A percentile compares a stretch with the other conserved stretches of the same genome.
These are phyloP conservation scores for Strobilomyces dryophilus DNA, from an alignment of 768 basidiomycete genomes.

Conservation along the genomic window DNA sequence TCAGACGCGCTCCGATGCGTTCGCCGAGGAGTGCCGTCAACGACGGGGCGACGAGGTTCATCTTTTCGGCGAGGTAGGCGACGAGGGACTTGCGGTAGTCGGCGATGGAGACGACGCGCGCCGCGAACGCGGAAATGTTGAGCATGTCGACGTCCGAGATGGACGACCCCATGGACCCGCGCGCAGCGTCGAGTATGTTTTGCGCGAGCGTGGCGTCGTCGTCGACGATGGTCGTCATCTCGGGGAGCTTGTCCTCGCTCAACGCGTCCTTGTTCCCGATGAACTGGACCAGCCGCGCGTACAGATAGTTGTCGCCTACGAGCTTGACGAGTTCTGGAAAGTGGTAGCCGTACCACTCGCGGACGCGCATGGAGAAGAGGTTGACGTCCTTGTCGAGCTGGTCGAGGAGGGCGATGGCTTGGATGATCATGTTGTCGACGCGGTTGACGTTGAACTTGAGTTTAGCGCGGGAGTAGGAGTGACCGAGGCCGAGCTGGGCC, in stretches of 20 bases:
- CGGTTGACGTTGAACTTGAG: slow-evolving; percentile 98
- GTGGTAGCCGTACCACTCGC: slow-evolving; percentile 99
- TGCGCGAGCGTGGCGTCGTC: slow-evolving; percentile 83
- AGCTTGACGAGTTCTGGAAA: slow-evolving; percentile 95
- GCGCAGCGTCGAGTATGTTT: slow-evolving; percentile 92
- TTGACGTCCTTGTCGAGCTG: slow-evolving; percentile 99
- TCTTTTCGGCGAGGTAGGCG: slow-evolving; percentile 89
- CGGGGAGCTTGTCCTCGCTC: slow-evolving; percentile 72
- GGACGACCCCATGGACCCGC: slow-evolving; percentile 90
- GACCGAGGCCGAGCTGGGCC: slow-evolving; percentile 94
- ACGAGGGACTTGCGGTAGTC: slow-evolving; percentile 92
- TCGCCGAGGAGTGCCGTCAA: slow-evolving; percentile 88
- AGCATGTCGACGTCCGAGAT: slow-evolving; percentile 92
- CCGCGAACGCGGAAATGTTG: slow-evolving; percentile 90
- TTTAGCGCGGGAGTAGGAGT: slow-evolving; percentile 96
- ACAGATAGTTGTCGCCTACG: slow-evolving; percentile 92
- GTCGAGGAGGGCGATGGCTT: slow-evolving; percentile 96
- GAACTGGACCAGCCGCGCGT: slow-evolving; percentile 79
- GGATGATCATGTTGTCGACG: slow-evolving; percentile 99
- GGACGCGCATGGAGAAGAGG: slow-evolving; percentile 95
- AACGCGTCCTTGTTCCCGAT: slow-evolving; percentile 88
- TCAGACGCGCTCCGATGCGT: slow-evolving; percentile 86
- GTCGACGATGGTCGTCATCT: slow-evolving; percentile 74
- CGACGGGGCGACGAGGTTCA: slow-evolving; percentile 95
- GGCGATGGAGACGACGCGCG: slow-evolving; percentile 84